phyloP scores from a whole-genome alignment of 306 rosid species.

The Amphicarpaea edgeworthii region DNA sequence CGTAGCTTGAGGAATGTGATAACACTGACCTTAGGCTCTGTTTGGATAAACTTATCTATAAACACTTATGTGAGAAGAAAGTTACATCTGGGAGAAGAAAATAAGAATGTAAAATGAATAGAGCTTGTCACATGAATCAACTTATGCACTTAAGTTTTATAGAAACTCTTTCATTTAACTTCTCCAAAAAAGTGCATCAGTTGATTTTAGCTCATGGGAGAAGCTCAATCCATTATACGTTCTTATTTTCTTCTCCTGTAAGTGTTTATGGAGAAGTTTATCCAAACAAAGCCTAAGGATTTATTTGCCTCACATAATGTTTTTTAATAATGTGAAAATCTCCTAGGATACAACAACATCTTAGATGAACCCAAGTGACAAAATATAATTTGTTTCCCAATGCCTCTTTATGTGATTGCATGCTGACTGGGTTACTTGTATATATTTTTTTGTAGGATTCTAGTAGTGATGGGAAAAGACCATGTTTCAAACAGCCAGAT shows the following conservation, averaged over 20 bases:
- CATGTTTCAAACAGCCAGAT: conserved; percentile 40
- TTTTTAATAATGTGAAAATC: background rate
- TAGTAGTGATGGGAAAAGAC: conserved; percentile 38
- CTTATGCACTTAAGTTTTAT: no score
- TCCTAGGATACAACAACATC: background rate
- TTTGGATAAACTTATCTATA: background rate
- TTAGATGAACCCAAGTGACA: background rate
- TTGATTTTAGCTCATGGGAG: background rate
- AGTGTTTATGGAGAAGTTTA: background rate
- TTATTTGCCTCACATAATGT: background rate
- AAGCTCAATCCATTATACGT: background rate
- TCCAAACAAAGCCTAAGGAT: background rate
- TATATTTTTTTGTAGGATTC: conserved; percentile 39
- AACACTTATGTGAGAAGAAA: background rate
- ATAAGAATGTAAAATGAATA: background rate
- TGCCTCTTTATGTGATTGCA: conserved; percentile 4
- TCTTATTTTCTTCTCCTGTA: background rate
- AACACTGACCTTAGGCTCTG: background rate
- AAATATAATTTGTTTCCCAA: background rate
- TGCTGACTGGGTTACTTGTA: conserved; percentile 12
- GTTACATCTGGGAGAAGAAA: background rate
- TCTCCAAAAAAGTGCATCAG: background rate
- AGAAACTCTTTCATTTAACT: no score
- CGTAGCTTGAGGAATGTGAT: background rate
- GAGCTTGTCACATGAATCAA: no score